Conservation (phyloP, 176 grass and related monocot species). For the Zea luxurians region DNA sequence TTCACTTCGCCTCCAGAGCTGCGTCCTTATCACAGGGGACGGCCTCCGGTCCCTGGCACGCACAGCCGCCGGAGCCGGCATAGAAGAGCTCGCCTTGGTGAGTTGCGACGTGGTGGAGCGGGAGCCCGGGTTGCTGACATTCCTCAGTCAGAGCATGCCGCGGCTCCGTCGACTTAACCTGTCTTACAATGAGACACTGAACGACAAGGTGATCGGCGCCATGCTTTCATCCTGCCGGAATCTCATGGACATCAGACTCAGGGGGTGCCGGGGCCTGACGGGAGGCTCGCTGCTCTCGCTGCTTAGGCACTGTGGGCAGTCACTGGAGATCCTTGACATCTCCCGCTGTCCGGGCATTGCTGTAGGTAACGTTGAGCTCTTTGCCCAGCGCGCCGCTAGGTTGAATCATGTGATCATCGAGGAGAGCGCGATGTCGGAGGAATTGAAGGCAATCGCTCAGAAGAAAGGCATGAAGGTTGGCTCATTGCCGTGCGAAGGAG, state of each 20-base stretch:
- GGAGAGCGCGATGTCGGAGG: slow-evolving; percentile 50
- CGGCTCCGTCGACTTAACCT: slow-evolving; percentile 61
- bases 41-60: slow-evolving; percentile 82
- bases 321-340: slow-evolving; percentile 68
- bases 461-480: slow-evolving; percentile 60
- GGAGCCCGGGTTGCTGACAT: slow-evolving; percentile 72
- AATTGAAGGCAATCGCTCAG: slow-evolving; percentile 34
- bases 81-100: slow-evolving; percentile 83
- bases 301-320: slow-evolving; percentile 59
- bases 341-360: slow-evolving; percentile 55
- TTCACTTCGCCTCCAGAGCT: slow-evolving; percentile 77
- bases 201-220: slow-evolving; percentile 73
- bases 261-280: slow-evolving; percentile 65
- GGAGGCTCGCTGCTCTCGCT: slow-evolving; percentile 46
- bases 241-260: slow-evolving; percentile 67
- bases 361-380: slow-evolving; percentile 43
- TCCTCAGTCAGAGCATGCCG: slow-evolving; percentile 81
- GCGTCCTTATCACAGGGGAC: slow-evolving; percentile 82
- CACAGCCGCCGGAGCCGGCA: slow-evolving; percentile 50
- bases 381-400: slow-evolving; percentile 47
- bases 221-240: slow-evolving; percentile 81
- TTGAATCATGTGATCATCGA: slow-evolving; percentile 64
- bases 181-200: slow-evolving; percentile 82
- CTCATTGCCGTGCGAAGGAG: slow-evolving; percentile 33
- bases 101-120: slow-evolving; percentile 81